Evolutionary conservation across 805 yeast genomes (phyloP).

Genomic region (Candida palmyrensis): DNA sequence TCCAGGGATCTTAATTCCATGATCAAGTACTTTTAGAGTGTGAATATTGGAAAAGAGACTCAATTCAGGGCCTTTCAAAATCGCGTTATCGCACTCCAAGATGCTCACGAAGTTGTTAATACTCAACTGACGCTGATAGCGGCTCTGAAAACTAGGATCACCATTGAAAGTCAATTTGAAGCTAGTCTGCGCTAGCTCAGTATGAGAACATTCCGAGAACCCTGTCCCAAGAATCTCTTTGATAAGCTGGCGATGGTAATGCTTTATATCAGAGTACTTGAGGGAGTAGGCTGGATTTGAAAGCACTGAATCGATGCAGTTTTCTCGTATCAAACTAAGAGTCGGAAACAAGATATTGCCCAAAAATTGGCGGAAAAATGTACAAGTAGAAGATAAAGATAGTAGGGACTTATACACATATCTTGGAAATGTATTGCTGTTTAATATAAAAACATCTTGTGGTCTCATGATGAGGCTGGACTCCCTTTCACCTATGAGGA

Average conservation of each 20-base stretch:
- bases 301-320: constrained; percentile 22
- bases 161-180: constrained; percentile 10
- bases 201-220: constrained; percentile 11
- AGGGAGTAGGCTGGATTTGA: constrained; percentile 15
- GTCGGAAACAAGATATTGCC: constrained; percentile 16
- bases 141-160: constrained; percentile 10
- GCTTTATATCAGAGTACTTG: constrained; percentile 14
- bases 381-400: constrained; percentile 20
- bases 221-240: constrained; percentile 13
- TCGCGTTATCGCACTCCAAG: constrained; percentile 19
- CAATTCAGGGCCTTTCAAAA: constrained; percentile 11
- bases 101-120: constrained; percentile 14
- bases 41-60: constrained; percentile 14
- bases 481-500: too few species aligned
- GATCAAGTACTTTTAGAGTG: constrained; percentile 14
- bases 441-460: too few species aligned
- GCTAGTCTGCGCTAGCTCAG: constrained; percentile 16
- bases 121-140: constrained; percentile 12
- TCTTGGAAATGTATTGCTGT: too few species aligned
- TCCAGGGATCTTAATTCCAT: background rate
- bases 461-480: too few species aligned
- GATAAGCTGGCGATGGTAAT: constrained; percentile 13
- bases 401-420: constrained; percentile 7
- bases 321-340: constrained; percentile 21
- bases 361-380: constrained; percentile 13